Evolutionary conservation across 768 basidiomycete species (phyloP), one percentile per base, ranked within the genome.

Genomic region (Pleurotus djamor): DNA sequence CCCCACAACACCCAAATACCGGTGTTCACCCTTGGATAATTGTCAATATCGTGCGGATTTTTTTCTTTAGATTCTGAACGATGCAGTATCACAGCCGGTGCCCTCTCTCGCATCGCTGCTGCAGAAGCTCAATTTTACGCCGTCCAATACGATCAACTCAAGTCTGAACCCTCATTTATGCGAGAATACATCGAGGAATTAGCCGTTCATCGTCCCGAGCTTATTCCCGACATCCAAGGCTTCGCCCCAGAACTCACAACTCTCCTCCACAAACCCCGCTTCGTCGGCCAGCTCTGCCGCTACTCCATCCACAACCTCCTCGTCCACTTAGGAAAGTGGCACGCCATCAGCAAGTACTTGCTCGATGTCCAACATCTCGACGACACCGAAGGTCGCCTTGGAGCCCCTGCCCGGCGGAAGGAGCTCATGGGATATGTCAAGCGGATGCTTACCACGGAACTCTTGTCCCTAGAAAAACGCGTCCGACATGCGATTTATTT

Each of bases 81-180:
- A 4, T 56, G 44, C 41, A 45, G 54, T 14, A 56, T 56, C 8
- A 56, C 54, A 5, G 54, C 54, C 5, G 54, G 54, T 17, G 54
- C 16, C 41, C 54, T 56, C 21, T 37, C 54, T 14, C 38, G 32
- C 13, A 21, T 56, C 21, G 54, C 54, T 10, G 5, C 32, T 32
- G 54, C 54, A n/a, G 54, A 56, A 44, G 54, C 54, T 7, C 54
- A 56, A 44, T 56, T 43, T 38, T 56, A 56, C 41, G 54, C 54
- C 4, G 28, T 44, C 10, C 38, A 56, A 32, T 43, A 43, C 41
- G 54, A 56, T 16, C 54, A 56, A 21, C 2, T 56, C 9, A 37
- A 41, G 14, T 43, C 13, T 16, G 41, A 56, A 4, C 54, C 54
- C 10, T 43, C 16, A n/a, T 43, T 56, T 41, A 10, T 56, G 5